Percentiles rank a stretch among this genome's conserved stretches.
Evolutionary conservation across 2,329 filamentous ascomycete species (phyloP).

Genomic region (Emmonsia crescens): DNA sequence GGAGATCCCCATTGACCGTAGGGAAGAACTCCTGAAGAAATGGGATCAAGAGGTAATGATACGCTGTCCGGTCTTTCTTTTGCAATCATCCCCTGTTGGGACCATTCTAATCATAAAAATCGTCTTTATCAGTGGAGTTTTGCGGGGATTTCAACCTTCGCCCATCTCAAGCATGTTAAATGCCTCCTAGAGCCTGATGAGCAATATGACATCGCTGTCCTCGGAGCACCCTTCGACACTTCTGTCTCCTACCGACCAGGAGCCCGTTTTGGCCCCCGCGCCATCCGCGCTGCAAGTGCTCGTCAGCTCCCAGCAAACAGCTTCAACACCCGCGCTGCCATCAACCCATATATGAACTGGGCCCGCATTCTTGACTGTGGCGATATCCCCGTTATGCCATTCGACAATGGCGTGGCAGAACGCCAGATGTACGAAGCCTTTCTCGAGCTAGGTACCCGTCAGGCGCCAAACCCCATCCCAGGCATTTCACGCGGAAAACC

Average conservation of each 20-base stretch:
- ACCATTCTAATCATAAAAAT: constrained; percentile 4
- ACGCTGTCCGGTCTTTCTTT: background rate
- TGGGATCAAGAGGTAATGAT: constrained; percentile 36
- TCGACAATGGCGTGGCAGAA: constrained; percentile 73
- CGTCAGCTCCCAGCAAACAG: constrained; percentile 70
- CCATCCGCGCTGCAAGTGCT: constrained; percentile 72
- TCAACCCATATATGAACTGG: constrained; percentile 77
- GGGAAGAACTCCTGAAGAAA: constrained; percentile 36
- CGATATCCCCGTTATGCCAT: constrained; percentile 76
- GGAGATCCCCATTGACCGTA: constrained; percentile 28
- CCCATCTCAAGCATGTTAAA: constrained; percentile 57
- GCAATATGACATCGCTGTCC: constrained; percentile 58
- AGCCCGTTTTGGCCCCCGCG: constrained; percentile 74
- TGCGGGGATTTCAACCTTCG: constrained; percentile 64
- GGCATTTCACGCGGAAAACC: constrained; percentile 28
- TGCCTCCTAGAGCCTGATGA: constrained; percentile 56
- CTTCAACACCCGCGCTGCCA: constrained; percentile 68
- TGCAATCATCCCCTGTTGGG: background rate
- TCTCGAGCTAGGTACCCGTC: constrained; percentile 50
- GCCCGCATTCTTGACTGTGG: constrained; percentile 77
- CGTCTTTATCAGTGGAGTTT: constrained; percentile 48
- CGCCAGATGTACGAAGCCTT: constrained; percentile 77
- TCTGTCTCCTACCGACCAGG: constrained; percentile 59
- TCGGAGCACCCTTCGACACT: constrained; percentile 65
- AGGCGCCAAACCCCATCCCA: constrained; percentile 24